A percentile compares a stretch with the other conserved stretches of the same genome.
Conservation (phyloP, 331 rosid genomes). For the Cydonia oblonga region DNA sequence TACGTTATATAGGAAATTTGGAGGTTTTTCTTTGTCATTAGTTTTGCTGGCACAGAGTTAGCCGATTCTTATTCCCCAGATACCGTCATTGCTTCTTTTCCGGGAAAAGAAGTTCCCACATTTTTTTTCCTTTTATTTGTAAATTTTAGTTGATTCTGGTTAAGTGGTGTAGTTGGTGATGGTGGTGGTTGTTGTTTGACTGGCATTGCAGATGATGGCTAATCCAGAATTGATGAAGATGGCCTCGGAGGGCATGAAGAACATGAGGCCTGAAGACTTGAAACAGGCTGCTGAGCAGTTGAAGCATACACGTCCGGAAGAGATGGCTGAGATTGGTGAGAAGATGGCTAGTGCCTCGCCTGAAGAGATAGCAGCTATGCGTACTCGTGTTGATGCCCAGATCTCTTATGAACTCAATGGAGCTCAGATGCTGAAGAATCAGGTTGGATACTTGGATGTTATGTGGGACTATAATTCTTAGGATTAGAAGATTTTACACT, state of each 20-base stretch:
- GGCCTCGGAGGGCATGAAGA: slow-evolving; percentile 95
- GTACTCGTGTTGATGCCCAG: slow-evolving; percentile 62
- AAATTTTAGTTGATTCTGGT: no score
- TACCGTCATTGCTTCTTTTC: no score
- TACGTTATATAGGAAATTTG: background rate
- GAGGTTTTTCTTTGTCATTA: background rate
- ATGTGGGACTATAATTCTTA: background rate
- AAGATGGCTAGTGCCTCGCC: slow-evolving; percentile 80
- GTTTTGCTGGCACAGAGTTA: no score
- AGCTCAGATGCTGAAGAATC: slow-evolving; percentile 81
- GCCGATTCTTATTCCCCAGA: no score
- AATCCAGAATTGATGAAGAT: slow-evolving; percentile 84
- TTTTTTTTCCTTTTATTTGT: no score
- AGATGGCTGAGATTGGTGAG: slow-evolving; percentile 89
- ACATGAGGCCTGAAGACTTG: slow-evolving; percentile 71
- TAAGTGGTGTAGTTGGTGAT: slow-evolving; percentile 4
- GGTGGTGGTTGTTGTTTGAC: background rate
- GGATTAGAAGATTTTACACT: background rate
- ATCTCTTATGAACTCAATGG: slow-evolving; percentile 52
- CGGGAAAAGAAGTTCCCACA: no score
- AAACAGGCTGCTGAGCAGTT: slow-evolving; percentile 77
- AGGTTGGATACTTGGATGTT: slow-evolving; percentile 26
- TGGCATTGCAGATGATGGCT: slow-evolving; percentile 73
- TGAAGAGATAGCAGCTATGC: slow-evolving; percentile 77
- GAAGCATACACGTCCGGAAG: slow-evolving; percentile 77